Evolutionary conservation across 345 rosid genomes (phyloP).

Genomic region (Populus davidiana): DNA sequence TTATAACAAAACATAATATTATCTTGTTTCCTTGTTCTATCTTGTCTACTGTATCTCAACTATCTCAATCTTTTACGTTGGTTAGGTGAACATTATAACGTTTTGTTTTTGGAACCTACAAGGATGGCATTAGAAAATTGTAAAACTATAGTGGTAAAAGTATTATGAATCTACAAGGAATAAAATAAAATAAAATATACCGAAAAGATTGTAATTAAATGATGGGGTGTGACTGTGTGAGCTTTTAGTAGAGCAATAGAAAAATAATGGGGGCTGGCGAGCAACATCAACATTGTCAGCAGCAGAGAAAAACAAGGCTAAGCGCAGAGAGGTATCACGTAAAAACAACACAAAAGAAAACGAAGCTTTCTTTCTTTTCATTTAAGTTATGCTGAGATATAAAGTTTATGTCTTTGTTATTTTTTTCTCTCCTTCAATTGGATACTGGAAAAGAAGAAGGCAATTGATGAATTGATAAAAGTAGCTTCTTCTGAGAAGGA

Average conservation of each 20-base stretch:
- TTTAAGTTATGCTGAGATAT: background rate
- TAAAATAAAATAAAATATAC: background rate
- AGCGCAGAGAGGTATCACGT: conserved; percentile 13
- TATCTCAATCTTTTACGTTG: too few species aligned
- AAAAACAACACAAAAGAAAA: background rate
- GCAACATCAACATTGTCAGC: background rate
- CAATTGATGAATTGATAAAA: conserved; percentile 48
- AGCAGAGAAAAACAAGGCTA: background rate
- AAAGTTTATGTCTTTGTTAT: too few species aligned
- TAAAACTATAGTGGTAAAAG: background rate
- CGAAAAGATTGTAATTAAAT: background rate
- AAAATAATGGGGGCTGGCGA: background rate
- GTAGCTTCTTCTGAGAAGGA: conserved; percentile 57
- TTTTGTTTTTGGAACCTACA: too few species aligned
- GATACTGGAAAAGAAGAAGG: conserved; percentile 71
- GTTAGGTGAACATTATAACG: too few species aligned
- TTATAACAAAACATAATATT: too few species aligned
- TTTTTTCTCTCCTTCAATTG: background rate
- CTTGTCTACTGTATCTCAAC: too few species aligned
- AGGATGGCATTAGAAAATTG: background rate
- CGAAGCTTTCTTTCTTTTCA: background rate
- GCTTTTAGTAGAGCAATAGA: background rate
- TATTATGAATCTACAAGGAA: too few species aligned
- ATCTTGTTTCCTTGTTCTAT: too few species aligned
- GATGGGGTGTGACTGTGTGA: background rate